Evolutionary conservation across 2,329 filamentous ascomycete species (phyloP).

Genomic region (Colletotrichum costaricense): DNA sequence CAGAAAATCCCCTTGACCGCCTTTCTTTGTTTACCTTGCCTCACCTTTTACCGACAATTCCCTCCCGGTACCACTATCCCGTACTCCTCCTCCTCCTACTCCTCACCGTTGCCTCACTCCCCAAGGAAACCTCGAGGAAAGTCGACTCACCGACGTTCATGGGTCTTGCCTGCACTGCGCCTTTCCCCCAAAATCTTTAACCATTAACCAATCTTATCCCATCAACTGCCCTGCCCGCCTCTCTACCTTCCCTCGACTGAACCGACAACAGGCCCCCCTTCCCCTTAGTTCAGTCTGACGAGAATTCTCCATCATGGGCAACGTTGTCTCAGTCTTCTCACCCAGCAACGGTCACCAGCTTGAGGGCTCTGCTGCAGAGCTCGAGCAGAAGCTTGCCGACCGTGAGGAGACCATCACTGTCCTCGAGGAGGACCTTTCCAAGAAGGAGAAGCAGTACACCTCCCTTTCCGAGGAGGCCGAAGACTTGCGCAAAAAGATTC

Average conservation of each 20-base stretch:
- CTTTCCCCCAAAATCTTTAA: slow-evolving; percentile 8
- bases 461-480: slow-evolving; percentile 49
- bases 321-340: slow-evolving; percentile 53
- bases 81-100: neutral
- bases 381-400: slow-evolving; percentile 53
- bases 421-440: slow-evolving; percentile 47
- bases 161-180: slow-evolving; percentile 30
- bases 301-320: slow-evolving; percentile 46
- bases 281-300: neutral
- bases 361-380: slow-evolving; percentile 45
- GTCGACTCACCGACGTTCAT: slow-evolving; percentile 22
- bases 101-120: neutral
- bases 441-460: slow-evolving; percentile 52
- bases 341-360: slow-evolving; percentile 46
- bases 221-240: too few relatives aligned
- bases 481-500: slow-evolving; percentile 51
- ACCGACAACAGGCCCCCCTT: neutral
- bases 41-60: slow-evolving; percentile 1
- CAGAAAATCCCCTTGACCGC: slow-evolving; percentile 24
- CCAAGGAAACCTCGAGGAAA: neutral
- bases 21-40: slow-evolving; percentile 20
- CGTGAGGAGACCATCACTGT: slow-evolving; percentile 49
- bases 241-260: neutral
- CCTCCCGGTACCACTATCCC: neutral
- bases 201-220: slow-evolving; percentile 3